Conservation (phyloP, 1,284 basidiomycete genomes). For the Vanrija humicola region DNA sequence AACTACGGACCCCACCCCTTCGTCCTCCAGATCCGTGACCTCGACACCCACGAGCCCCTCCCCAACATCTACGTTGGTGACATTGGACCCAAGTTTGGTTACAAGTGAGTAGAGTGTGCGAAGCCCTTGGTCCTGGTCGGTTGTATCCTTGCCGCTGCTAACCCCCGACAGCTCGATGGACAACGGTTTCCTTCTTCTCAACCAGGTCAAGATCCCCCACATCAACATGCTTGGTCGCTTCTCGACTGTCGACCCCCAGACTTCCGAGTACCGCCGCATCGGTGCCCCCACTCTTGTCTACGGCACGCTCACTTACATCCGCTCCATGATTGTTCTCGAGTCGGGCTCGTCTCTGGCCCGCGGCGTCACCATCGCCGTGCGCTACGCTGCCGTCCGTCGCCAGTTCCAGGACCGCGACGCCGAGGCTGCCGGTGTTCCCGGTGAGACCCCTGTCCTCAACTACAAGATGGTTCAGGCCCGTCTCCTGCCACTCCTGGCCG, state of each 20-base stretch:
- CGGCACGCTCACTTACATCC: conserved; percentile 55
- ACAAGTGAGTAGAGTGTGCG: conserved; percentile 47
- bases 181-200: conserved; percentile 55
- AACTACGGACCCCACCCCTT: conserved; percentile 57
- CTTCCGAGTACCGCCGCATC: conserved; percentile 44
- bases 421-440: conserved; percentile 43
- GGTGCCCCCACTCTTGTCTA: conserved; percentile 56
- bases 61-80: conserved; percentile 58
- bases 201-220: conserved; percentile 56
- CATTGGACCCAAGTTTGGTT: conserved; percentile 59
- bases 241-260: conserved; percentile 53
- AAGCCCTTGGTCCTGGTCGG: too few relatives aligned
- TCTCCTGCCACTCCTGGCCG: conserved; percentile 56
- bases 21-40: conserved; percentile 55
- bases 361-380: conserved; percentile 55
- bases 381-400: conserved; percentile 55
- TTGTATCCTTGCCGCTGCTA: background rate
- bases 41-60: conserved; percentile 51
- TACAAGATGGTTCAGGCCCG: conserved; percentile 59
- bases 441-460: conserved; percentile 56
- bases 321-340: conserved; percentile 57
- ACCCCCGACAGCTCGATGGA: conserved; percentile 44
- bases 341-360: conserved; percentile 55
- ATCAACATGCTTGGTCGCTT: conserved; percentile 60
- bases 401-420: conserved; percentile 52